Base-by-base conservation (phyloP, 106 monocot species). In the Allium cepa region DNA sequence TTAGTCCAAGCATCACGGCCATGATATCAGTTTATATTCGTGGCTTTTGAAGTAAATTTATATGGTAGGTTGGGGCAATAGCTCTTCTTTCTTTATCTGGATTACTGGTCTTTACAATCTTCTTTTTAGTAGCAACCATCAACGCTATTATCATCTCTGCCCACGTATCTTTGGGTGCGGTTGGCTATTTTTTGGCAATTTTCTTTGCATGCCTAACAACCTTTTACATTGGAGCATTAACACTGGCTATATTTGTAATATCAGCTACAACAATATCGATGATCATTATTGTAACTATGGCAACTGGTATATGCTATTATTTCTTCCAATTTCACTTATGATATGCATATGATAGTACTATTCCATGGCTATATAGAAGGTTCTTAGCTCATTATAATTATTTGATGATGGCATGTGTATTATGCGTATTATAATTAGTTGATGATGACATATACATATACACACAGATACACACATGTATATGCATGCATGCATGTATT, bases 121-220 rank as follows among this genome's bases (percentile, higher is more conserved):
- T 97, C 84, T 80, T 92, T 73, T 11, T 87, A 14, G 77, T 69
- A 12, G 79, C 88, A 47, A 92, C 89, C 53, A 11, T 83, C 4
- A 97, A 92, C 77, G 86, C 92, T 22, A 60, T 89, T 48, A 73
- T 97, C 47, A 74, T 97, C 17, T 81, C 92, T 2, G 45, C 89
- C 18, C 76, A 89, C 12, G 74, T 97, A 74, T 92, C 96, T 7
- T 48, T 92, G 78, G 96, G 88, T n/a, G 92, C 84, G 63, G 83
- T 82, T 69, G 92, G 86, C 56, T 88, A 91, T n/a, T 86, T 85
- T 73, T 69, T 92, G 47, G 88, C 88, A 63, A 50, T 97, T 69
- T 97, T 97, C 86, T 69, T 92, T 69, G 78, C 76, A 16, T 88
- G 73, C 63, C 77, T 81, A 14, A 66, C 88, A 8, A 76, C 79